A percentile compares a stretch with the other conserved stretches of the same genome.
Conservation (phyloP, 345 rosid genomes). For the Eutrema heterophyllum region DNA sequence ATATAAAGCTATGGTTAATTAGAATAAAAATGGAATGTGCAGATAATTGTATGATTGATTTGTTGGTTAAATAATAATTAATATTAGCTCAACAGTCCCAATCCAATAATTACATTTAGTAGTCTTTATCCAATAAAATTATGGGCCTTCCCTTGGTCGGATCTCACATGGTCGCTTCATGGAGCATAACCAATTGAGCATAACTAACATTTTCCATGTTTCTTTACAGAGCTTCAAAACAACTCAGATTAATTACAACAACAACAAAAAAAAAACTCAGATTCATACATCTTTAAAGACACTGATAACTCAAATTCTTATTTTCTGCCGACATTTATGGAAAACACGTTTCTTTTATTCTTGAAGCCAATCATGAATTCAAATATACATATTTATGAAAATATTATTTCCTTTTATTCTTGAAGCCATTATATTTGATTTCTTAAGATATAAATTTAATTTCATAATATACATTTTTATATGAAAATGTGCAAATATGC, state of each 20-base stretch:
- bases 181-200: background rate
- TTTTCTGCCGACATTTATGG: background rate
- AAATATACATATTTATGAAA: background rate
- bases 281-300: slow-evolving; percentile 5
- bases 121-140: slow-evolving; percentile 25
- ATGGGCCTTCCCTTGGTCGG: slow-evolving; percentile 35
- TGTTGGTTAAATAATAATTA: slow-evolving; percentile 10
- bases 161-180: slow-evolving; percentile 28
- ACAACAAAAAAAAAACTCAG: background rate
- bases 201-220: slow-evolving; percentile 3
- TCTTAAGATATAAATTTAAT: background rate
- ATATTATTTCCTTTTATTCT: background rate
- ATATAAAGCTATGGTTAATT: slow-evolving; percentile 5
- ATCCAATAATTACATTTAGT: slow-evolving; percentile 23
- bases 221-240: slow-evolving; percentile 26
- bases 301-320: background rate
- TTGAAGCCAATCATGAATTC: background rate
- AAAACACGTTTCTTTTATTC: background rate
- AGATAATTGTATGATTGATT: slow-evolving; percentile 12
- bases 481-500: slow-evolving; percentile 5
- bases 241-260: background rate
- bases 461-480: background rate
- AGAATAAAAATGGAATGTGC: background rate
- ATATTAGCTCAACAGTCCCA: slow-evolving; percentile 27
- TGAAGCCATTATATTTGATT: background rate